A percentile compares a stretch with the other conserved stretches of the same genome.
Evolutionary conservation across 805 yeast species (phyloP).

Genomic region (Phaffomyces thermotolerans): DNA sequence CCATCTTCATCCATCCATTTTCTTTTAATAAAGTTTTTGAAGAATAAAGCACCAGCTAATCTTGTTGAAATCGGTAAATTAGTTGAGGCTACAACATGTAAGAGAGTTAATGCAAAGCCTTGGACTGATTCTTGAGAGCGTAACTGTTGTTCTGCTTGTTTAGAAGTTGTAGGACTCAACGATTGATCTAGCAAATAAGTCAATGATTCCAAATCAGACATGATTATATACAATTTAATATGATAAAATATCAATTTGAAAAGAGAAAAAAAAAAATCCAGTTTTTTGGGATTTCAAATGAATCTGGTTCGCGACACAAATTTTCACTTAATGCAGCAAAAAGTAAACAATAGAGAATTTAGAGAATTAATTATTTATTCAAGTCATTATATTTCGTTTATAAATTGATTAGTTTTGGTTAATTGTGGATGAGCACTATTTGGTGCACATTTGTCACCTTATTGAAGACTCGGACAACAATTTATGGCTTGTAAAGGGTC

Average conservation of each 20-base stretch:
- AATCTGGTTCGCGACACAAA: conserved; percentile 1
- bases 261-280: not conserved
- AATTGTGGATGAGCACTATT: no score
- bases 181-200: conserved; percentile 55
- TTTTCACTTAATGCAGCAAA: not conserved
- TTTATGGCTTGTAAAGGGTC: conserved; percentile 21
- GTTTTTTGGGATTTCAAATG: not conserved
- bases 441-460: conserved; percentile 4
- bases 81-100: conserved; percentile 69
- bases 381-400: no score
- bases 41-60: conserved; percentile 83
- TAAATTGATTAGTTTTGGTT: no score
- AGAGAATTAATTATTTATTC: not conserved
- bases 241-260: not conserved
- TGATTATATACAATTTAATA: conserved; percentile 5
- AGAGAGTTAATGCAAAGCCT: conserved; percentile 69
- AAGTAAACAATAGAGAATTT: no score
- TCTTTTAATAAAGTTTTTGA: conserved; percentile 79
- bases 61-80: conserved; percentile 50
- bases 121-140: conserved; percentile 53
- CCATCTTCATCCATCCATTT: conserved; percentile 93
- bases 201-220: conserved; percentile 46
- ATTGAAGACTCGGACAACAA: conserved; percentile 18
- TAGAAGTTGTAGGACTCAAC: conserved; percentile 55
- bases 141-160: conserved; percentile 58